Evolutionary conservation across 2,329 filamentous ascomycete species (phyloP), one percentile per base, ranked within the genome.

Genomic region (Pseudogymnoascus sp.): DNA sequence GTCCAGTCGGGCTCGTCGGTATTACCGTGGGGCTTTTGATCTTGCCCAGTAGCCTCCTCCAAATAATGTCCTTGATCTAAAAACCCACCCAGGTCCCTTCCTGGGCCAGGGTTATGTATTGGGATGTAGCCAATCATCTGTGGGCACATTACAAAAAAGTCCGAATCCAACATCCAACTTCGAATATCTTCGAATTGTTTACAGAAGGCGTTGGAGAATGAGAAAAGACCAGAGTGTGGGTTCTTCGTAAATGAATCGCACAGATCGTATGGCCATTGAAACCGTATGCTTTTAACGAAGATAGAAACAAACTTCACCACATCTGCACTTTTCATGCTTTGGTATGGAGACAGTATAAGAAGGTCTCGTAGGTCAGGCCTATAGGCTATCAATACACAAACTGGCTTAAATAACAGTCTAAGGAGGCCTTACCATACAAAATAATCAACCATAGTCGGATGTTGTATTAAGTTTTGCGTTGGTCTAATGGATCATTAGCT

Each of bases 101-200:
- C 48, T 55, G 48, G 48, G n/a, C 48, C 48, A 21, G 48, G 48
- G n/a, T 55, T 55, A 29, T 55, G 29, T 5, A 55, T 55, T 55
- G 48, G 48, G 15, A 55, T 55, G 12, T 55, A 55, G 13, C 48
- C 48, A 13, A 55, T 55, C 48, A 55, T 33, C 48, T 55, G 48
- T 3, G 48, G 48, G 9, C 48, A 55, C 48, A 55, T 55, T 18
- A 55, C 48, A 33, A 55, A 55, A 33, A 55, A 55, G 48, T 55
- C 48, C 9, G 48, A 55, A 33, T 55, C 48, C n/a, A 55, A 18
- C 48, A 55, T 55, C 48, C 48, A 55, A 55, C 48, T 55, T 18
- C 48, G 48, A 18, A 55, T 55, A 55, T 55, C 48, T 18, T 13
- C 48, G 4, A 55, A 55, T 18, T 55, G 48, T 55, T 33, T 55